A percentile compares a stretch with the other conserved stretches of the same genome.
Evolutionary conservation across 2,329 filamentous ascomycete genomes (phyloP).

Genomic region (Achaetomium macrosporum): DNA sequence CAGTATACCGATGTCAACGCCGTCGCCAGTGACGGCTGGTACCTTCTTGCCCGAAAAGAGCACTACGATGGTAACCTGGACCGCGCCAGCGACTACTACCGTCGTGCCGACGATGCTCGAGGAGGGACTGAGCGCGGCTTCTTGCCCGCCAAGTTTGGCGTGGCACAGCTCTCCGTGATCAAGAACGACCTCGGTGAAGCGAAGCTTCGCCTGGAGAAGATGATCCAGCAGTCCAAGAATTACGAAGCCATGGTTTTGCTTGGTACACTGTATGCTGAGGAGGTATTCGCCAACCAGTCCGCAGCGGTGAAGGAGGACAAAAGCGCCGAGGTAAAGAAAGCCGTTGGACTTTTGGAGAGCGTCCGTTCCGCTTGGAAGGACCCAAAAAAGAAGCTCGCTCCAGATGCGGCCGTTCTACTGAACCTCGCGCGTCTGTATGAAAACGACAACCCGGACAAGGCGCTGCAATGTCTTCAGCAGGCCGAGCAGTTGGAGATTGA

Average conservation of each 20-base stretch:
- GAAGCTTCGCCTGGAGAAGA: constrained; percentile 90
- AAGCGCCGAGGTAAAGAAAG: constrained; percentile 76
- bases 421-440: constrained; percentile 93
- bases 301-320: constrained; percentile 79
- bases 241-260: constrained; percentile 89
- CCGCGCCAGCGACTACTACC: constrained; percentile 79
- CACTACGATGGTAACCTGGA: constrained; percentile 73
- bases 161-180: constrained; percentile 80
- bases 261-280: constrained; percentile 88
- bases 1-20: constrained; percentile 94
- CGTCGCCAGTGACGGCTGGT: constrained; percentile 97
- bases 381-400: constrained; percentile 71
- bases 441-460: constrained; percentile 77
- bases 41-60: constrained; percentile 83
- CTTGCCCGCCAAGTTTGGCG: constrained; percentile 89
- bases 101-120: constrained; percentile 82
- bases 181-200: constrained; percentile 84
- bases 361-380: constrained; percentile 91
- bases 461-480: constrained; percentile 82
- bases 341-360: constrained; percentile 73
- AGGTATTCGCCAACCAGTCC: constrained; percentile 75
- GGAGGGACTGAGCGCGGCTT: constrained; percentile 88
- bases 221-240: constrained; percentile 76
- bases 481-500: constrained; percentile 87
- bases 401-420: constrained; percentile 81